These are phyloP conservation scores for sunflower (Helianthus annuus) DNA, from an alignment of 129 eudicot species.

Conservation along the genomic window HanXRQr2.0-SUNRISE NC_035442.2:6574273-6574772, in stretches of 20 bases:
- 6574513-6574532: conserved; percentile 67
- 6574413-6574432: conserved; percentile 44
- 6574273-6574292: conserved; percentile 19
- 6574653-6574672: conserved; percentile 18
- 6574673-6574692: background rate
- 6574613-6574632: background rate
- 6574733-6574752: conserved; percentile 14
- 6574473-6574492: conserved; percentile 54
- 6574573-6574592: conserved; percentile 49
- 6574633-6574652: background rate
- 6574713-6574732: conserved; percentile 2
- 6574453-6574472: conserved; percentile 51
- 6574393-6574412: conserved; percentile 44
- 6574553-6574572: conserved; percentile 37
- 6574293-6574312: background rate
- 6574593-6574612: conserved; percentile 37
- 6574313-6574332: conserved; percentile 5
- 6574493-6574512: conserved; percentile 29
- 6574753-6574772: background rate
- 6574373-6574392: background rate
- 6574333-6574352: conserved; percentile 12
- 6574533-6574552: conserved; percentile 48
- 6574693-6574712: background rate
- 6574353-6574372: conserved; percentile 14
- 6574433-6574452: conserved; percentile 44